These are phyloP conservation scores for Yamadazyma pseudoaaseri DNA, from an alignment of 1,139 yeast species.

Conservation along the genomic window DNA sequence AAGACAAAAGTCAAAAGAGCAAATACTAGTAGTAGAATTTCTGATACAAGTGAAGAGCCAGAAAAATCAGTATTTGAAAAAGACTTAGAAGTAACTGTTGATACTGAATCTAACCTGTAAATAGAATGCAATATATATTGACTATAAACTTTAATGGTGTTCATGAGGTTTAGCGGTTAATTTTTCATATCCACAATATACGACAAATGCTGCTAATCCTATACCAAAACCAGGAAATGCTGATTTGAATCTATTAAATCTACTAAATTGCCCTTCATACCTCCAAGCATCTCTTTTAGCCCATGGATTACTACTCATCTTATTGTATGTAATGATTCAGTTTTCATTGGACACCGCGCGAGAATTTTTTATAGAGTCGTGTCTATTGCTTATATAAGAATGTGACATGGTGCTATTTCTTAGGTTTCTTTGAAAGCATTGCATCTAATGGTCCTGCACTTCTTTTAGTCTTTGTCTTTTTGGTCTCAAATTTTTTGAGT, in stretches of 20 bases:
- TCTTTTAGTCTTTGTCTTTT: slow-evolving; percentile 20
- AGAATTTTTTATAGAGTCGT: neutral
- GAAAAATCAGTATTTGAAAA: slow-evolving; percentile 32
- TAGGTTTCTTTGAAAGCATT: slow-evolving; percentile 2
- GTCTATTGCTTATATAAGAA: slow-evolving; percentile 1
- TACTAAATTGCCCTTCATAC: slow-evolving; percentile 77
- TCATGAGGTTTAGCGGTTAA: slow-evolving; percentile 33
- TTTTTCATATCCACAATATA: slow-evolving; percentile 65
- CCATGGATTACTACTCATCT: slow-evolving; percentile 43
- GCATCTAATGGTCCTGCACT: slow-evolving; percentile 22
- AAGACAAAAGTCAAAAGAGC: slow-evolving; percentile 51
- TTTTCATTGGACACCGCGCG: slow-evolving; percentile 12
- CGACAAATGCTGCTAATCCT: slow-evolving; percentile 74
- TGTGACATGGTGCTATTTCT: neutral
- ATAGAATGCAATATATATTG: slow-evolving; percentile 7
- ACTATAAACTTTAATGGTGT: slow-evolving; percentile 23
- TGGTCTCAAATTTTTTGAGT: slow-evolving; percentile 39
- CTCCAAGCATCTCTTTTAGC: slow-evolving; percentile 88
- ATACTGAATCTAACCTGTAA: slow-evolving; percentile 4
- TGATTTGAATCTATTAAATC: slow-evolving; percentile 66
- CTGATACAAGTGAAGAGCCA: slow-evolving; percentile 25
- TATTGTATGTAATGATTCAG: slow-evolving; percentile 5
- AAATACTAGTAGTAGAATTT: slow-evolving; percentile 31
- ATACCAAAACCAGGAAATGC: slow-evolving; percentile 85
- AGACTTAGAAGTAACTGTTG: no score